phyloP scores from a whole-genome alignment of 768 basidiomycete genomes.

The Lentinula detonsa region DNA sequence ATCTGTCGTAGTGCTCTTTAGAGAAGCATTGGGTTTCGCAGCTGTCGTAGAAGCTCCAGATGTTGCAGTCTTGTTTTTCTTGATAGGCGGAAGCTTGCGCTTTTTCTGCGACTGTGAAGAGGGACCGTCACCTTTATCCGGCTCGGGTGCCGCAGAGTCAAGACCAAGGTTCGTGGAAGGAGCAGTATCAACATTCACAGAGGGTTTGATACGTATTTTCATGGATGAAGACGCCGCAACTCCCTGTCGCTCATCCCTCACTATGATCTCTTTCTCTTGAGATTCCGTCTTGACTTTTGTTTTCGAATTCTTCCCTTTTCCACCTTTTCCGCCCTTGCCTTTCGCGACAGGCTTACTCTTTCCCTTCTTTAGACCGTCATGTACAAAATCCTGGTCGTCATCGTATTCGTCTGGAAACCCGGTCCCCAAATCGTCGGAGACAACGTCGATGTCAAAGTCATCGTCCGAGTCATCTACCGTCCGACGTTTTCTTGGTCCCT shows the following conservation, averaged over 20 bases:
- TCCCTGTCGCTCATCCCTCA: constrained; percentile 35
- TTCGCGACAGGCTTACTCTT: constrained; percentile 15
- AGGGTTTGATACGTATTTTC: constrained; percentile 1
- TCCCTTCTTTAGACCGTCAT: constrained; percentile 14
- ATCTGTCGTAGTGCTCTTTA: constrained; percentile 9
- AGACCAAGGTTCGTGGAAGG: not conserved
- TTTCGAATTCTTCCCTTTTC: constrained; percentile 16
- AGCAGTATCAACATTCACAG: not conserved
- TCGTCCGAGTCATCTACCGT: constrained; percentile 12
- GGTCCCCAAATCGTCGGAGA: constrained; percentile 9
- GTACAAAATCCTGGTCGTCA: constrained; percentile 20
- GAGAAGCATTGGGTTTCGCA: constrained; percentile 21
- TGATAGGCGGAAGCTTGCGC: constrained; percentile 62
- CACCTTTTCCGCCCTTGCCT: constrained; percentile 18
- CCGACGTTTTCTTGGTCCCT: not conserved
- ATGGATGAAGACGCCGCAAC: not conserved
- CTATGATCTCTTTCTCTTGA: constrained; percentile 26
- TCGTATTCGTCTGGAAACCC: constrained; percentile 23
- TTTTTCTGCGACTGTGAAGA: constrained; percentile 29
- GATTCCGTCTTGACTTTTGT: constrained; percentile 24
- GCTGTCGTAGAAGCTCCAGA: constrained; percentile 17
- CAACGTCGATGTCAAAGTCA: constrained; percentile 5
- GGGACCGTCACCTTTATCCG: constrained; percentile 13
- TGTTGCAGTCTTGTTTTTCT: constrained; percentile 48
- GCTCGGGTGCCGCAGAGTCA: constrained; percentile 7